Conservation (phyloP, 371 early-diverging fungal genomes). For the Mucor circinelloides region DNA sequence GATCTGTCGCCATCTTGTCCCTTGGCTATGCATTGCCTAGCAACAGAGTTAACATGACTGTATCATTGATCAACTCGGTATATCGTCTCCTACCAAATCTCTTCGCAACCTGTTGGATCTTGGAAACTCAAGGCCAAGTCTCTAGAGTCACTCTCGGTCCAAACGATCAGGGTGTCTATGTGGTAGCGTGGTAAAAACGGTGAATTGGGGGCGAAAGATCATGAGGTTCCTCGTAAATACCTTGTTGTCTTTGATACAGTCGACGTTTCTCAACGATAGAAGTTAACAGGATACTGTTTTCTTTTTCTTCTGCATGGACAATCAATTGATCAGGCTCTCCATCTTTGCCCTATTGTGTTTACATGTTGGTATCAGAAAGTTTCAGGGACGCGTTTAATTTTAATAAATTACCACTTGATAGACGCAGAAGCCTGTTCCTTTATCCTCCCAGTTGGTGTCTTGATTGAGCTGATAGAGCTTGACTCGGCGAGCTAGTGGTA, state of each 20-base stretch:
- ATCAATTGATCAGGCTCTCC: conserved; percentile 60
- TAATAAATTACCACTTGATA: conserved; percentile 49
- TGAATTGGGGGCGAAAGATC: background rate
- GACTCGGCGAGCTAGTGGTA: conserved; percentile 51
- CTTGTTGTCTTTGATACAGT: conserved; percentile 81
- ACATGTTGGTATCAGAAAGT: conserved; percentile 18
- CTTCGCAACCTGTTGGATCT: conserved; percentile 80
- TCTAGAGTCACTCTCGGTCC: conserved; percentile 79
- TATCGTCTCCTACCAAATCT: conserved; percentile 68
- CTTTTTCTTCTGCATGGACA: conserved; percentile 64
- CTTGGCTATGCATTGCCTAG: conserved; percentile 14
- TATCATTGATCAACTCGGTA: background rate
- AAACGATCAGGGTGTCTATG: conserved; percentile 88
- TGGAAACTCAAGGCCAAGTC: conserved; percentile 93
- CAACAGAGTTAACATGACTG: background rate
- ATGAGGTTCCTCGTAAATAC: conserved; percentile 32
- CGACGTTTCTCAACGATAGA: conserved; percentile 66
- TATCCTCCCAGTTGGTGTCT: conserved; percentile 77
- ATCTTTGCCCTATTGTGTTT: conserved; percentile 29
- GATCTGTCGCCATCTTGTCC: conserved; percentile 16
- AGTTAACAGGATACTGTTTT: conserved; percentile 63
- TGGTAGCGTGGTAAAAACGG: conserved; percentile 12
- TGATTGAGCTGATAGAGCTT: conserved; percentile 77
- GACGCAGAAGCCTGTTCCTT: conserved; percentile 78
- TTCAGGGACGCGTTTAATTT: conserved; percentile 24